Evolutionary conservation across 2,329 filamentous ascomycete species (phyloP).

Genomic region (Trichoderma brevicompactum): DNA sequence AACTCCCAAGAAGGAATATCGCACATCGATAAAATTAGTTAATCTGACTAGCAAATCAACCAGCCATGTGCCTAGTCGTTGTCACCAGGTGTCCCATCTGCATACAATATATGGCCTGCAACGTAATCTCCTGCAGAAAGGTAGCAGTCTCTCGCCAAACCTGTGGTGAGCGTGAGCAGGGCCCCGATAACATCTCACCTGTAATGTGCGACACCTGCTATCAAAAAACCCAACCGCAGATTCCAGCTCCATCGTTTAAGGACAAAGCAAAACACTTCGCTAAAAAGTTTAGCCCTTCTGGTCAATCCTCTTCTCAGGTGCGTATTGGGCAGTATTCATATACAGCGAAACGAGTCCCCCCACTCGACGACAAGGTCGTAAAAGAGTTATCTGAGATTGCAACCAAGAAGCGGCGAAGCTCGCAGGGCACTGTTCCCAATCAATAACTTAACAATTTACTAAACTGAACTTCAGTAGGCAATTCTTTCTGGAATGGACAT

Average conservation of each 20-base stretch:
- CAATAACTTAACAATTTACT: background rate
- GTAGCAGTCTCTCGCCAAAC: background rate
- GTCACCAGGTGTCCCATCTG: conserved; percentile 12
- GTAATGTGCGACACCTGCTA: conserved; percentile 18
- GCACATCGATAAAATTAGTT: background rate
- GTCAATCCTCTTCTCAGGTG: conserved; percentile 13
- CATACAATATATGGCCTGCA: conserved; percentile 3
- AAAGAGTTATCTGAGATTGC: background rate
- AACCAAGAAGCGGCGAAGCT: background rate
- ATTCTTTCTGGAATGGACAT: background rate
- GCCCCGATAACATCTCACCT: conserved; percentile 15
- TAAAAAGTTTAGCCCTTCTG: background rate
- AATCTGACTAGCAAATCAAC: background rate
- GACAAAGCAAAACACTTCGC: conserved; percentile 22
- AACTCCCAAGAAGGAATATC: background rate
- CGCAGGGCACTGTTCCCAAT: background rate
- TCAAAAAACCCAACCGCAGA: background rate
- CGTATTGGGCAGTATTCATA: background rate
- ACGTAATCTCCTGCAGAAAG: conserved; percentile 11
- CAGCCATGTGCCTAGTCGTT: conserved; percentile 19
- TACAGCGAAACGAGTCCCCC: background rate
- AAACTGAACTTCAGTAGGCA: conserved; percentile 2
- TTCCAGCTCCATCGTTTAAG: conserved; percentile 1
- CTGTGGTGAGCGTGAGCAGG: conserved; percentile 14
- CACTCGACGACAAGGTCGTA: background rate